Evolutionary conservation across 306 rosid genomes (phyloP), one percentile per base, ranked within the genome.

Genomic region (Malus sieversii): DNA sequence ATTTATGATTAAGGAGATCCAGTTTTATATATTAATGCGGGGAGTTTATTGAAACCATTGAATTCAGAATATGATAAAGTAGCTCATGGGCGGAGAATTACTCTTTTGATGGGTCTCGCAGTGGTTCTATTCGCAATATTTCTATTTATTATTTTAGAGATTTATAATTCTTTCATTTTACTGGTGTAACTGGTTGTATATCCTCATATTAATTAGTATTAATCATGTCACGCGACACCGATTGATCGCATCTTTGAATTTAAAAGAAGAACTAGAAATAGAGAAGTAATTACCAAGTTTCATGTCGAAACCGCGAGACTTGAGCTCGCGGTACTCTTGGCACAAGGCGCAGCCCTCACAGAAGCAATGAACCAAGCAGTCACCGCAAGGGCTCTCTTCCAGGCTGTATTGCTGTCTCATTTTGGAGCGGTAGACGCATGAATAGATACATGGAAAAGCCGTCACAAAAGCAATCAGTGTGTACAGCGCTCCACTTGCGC

Each of bases 321-420:
- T 6, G 45, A 93, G 97, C 85, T 91, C 94, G 11, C 97, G 97
- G n/a, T 91, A 90, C 72, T 90, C 97, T 71, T 91, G 97, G 72
- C 89, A 86, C 60, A 93, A 42, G 4, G 97, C 90, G 11, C 97
- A 93, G 2, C 1, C 0, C 83, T 84, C 90, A 44, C 96, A 93
- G 82, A 40, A 90, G 52, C 78, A 90, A 30, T 91, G 97, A 57
- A 73, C 38, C 52, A 87, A 66, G 59, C 90, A 90, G 72, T 91
- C 96, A 0, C 68, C n/a, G 13, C 97, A 93, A 3, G 75, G 87
- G 8, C 30, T 68, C 20, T 79, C 86, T 4, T 75, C 23, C 44
- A 87, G 68, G 23, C 46, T 16, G 53, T 82, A 60, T 6, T 93
- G 92, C 8, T 44, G 65, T 53, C 93, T 89, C 91, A 93, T 66